phyloP scores from a whole-genome alignment of 2,329 filamentous ascomycete genomes.

The Talaromyces sp. region DNA sequence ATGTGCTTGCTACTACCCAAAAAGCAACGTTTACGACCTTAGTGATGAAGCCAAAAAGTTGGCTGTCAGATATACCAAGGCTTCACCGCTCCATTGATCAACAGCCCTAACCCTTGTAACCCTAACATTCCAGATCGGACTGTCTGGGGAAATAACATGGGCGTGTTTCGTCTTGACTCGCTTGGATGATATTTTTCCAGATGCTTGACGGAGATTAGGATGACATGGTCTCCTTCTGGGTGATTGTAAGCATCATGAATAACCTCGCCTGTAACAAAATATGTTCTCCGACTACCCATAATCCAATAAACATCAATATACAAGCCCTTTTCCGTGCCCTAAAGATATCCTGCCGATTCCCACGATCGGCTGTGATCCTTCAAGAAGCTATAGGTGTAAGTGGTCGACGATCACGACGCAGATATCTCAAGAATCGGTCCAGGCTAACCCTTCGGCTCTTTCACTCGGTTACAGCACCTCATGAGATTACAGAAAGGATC shows the following conservation, averaged over 20 bases:
- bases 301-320: too few relatives aligned
- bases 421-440: too few relatives aligned
- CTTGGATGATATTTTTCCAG: conserved; percentile 23
- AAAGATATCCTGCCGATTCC: too few relatives aligned
- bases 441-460: too few relatives aligned
- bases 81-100: not conserved
- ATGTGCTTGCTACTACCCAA: not conserved
- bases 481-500: too few relatives aligned
- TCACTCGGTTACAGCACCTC: too few relatives aligned
- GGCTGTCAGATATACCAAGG: not conserved
- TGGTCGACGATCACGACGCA: too few relatives aligned
- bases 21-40: not conserved
- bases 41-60: not conserved
- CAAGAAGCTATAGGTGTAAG: too few relatives aligned
- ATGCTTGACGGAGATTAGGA: not conserved
- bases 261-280: too few relatives aligned
- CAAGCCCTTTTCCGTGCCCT: too few relatives aligned
- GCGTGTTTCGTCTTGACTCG: conserved; percentile 32
- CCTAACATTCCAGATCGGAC: conserved; percentile 22
- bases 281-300: too few relatives aligned
- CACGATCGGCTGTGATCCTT: too few relatives aligned
- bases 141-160: conserved; percentile 35
- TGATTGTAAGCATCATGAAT: not conserved
- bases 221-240: not conserved
- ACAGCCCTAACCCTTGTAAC: not conserved